A percentile compares a stretch with the other conserved stretches of the same genome.
Evolutionary conservation across 345 rosid genomes (phyloP).

Genomic region (Acer yangbiense): DNA sequence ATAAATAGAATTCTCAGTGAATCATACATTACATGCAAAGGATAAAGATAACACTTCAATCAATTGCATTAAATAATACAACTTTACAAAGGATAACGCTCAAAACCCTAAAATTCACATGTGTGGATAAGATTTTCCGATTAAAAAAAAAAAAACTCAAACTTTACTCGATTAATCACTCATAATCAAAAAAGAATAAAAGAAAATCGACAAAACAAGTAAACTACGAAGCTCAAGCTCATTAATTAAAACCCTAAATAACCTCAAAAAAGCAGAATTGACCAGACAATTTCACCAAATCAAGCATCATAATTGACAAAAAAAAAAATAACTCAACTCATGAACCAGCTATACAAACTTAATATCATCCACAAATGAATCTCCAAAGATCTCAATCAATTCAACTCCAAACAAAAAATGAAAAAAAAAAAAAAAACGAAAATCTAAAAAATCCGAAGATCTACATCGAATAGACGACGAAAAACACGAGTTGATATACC

Average conservation of each 20-base stretch:
- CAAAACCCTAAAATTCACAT: constrained; percentile 21
- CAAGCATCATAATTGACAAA: constrained; percentile 4
- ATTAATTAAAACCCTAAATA: constrained; percentile 17
- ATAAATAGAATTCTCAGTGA: neutral
- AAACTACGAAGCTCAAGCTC: neutral
- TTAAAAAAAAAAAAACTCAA: neutral
- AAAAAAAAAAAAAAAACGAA: neutral
- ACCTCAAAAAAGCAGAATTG: neutral
- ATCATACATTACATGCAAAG: neutral
- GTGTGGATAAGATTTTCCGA: neutral
- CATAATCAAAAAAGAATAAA: neutral
- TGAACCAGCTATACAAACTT: constrained; percentile 7
- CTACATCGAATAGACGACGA: neutral
- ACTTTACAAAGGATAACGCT: neutral
- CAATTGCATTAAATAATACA: constrained; percentile 3
- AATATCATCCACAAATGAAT: constrained; percentile 19
- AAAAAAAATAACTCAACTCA: constrained; percentile 4
- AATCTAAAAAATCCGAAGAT: constrained; percentile 11
- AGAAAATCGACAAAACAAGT: neutral
- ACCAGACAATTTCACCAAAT: neutral
- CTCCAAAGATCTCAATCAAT: constrained; percentile 29
- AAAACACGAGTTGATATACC: constrained; percentile 37
- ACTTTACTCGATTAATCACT: neutral
- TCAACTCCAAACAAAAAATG: constrained; percentile 7
- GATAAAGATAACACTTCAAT: neutral